These are phyloP conservation scores for Cercospora sojina DNA, from an alignment of 2,329 filamentous ascomycete genomes.

Conservation along the genomic window DNA sequence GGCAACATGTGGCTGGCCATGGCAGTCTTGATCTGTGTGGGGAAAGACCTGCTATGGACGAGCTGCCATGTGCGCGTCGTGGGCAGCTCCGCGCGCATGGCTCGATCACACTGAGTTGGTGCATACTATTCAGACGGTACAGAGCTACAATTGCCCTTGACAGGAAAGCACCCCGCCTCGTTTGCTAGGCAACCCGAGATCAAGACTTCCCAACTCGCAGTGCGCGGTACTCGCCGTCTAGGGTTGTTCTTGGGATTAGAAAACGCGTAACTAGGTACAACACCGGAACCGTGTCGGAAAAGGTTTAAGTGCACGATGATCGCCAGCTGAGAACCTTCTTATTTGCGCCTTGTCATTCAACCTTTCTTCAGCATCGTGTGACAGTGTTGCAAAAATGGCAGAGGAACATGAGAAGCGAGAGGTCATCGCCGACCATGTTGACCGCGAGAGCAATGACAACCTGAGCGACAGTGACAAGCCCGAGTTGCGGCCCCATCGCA, in stretches of 20 bases:
- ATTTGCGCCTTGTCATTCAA: not conserved
- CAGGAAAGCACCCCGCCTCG: not conserved
- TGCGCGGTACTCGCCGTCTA: not conserved
- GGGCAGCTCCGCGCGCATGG: not conserved
- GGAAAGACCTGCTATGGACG: not conserved
- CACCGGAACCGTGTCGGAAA: not conserved
- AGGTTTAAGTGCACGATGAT: not conserved
- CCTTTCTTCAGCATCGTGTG: not conserved
- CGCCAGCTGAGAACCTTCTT: not conserved
- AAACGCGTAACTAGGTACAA: not conserved
- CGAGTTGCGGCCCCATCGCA: slow-evolving; percentile 2
- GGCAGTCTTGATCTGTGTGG: not conserved
- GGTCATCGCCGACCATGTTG: not conserved
- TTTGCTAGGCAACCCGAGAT: not conserved
- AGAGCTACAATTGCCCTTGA: not conserved
- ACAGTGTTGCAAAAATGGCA: not conserved
- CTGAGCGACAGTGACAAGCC: not conserved
- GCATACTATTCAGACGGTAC: not conserved
- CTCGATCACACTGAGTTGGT: not conserved
- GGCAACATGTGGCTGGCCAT: not conserved
- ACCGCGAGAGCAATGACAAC: slow-evolving; percentile 2
- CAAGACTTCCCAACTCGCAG: not conserved
- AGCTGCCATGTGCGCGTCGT: not conserved
- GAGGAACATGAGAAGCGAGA: not conserved
- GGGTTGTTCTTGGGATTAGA: not conserved